Evolutionary conservation across 208 protist species (phyloP).

Genomic region (Polymyxa betae): DNA sequence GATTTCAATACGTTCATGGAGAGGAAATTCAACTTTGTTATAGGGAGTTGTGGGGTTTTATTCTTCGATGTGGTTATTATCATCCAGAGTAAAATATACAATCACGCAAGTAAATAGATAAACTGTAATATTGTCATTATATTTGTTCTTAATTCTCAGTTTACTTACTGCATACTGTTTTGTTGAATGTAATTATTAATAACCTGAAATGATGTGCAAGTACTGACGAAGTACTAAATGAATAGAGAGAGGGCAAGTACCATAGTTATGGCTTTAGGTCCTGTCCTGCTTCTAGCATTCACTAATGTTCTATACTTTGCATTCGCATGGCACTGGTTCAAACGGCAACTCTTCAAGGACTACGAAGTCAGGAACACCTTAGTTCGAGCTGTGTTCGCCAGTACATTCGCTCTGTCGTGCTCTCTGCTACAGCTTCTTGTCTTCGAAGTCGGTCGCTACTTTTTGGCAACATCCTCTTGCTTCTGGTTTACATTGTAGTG

Average conservation of each 20-base stretch:
- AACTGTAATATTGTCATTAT: too few relatives aligned
- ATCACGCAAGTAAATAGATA: too few relatives aligned
- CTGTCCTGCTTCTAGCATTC: background rate
- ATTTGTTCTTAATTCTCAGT: too few relatives aligned
- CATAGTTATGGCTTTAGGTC: too few relatives aligned
- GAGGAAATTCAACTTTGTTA: background rate
- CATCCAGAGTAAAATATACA: conserved; percentile 24
- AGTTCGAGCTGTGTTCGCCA: background rate
- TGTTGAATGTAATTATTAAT: too few relatives aligned
- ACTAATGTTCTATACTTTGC: background rate
- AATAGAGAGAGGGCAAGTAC: too few relatives aligned
- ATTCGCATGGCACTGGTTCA: background rate
- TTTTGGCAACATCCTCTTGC: too few relatives aligned
- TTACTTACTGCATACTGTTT: too few relatives aligned
- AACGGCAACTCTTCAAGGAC: conserved; percentile 5
- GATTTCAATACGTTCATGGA: background rate
- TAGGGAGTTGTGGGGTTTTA: background rate
- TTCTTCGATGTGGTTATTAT: conserved; percentile 29
- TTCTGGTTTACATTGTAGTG: too few relatives aligned
- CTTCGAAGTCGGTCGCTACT: background rate
- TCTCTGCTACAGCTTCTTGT: background rate
- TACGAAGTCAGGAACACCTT: conserved; percentile 2
- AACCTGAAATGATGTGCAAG: too few relatives aligned
- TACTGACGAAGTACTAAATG: too few relatives aligned
- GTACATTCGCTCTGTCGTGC: background rate